Evolutionary conservation across 2,329 filamentous ascomycete species (phyloP), one percentile per base, ranked within the genome.

Genomic region (Dactylellina haptotyla): DNA sequence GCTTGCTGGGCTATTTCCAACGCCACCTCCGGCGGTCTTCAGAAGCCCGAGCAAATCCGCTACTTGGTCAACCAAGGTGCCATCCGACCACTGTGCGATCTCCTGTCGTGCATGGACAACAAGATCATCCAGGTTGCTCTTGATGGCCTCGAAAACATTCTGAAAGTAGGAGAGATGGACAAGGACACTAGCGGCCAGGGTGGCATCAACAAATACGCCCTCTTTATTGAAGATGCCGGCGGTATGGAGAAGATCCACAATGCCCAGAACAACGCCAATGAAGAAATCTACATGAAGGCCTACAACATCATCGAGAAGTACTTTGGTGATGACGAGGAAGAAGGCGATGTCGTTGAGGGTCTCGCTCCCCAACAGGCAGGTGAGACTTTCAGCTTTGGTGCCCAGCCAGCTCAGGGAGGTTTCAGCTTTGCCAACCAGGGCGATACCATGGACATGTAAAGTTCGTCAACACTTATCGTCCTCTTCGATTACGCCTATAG

Each of bases 291-390:
- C 87, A 98, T 99, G 94, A 99, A 99, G 88, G 95, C 95, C 0
- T 99, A 98, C 87, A 98, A 96, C 87, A 99, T 99, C 83, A 99
- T 99, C 78, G 95, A 99, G 87, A 97, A 97, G 85, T 99, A 99
- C 87, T 99, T 99, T 85, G 97, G 93, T 0, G 95, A 99, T 79
- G 95, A 99, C 78, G 95, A 98, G 64, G 95, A 96, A 80, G 87
- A 83, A 50, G 85, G 82, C 75, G 93, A 93, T 79, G 93, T 93
- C 77, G 91, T 93, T 75, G 92, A 96, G 79, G 84, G 84, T 45
- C 87, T 92, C 82, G 90, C 87, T 74, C 87, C 91, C 74, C 86
- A 88, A 79, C 90, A 92, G 80, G 81, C 84, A 25, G 87, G 89
- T 78, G 89, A 89, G 70, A 88, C 88, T 66, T 95, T 94, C 82